These are phyloP conservation scores for Xylogone sp. DNA, from an alignment of 2,329 filamentous ascomycete species.

Conservation along the genomic window DNA sequence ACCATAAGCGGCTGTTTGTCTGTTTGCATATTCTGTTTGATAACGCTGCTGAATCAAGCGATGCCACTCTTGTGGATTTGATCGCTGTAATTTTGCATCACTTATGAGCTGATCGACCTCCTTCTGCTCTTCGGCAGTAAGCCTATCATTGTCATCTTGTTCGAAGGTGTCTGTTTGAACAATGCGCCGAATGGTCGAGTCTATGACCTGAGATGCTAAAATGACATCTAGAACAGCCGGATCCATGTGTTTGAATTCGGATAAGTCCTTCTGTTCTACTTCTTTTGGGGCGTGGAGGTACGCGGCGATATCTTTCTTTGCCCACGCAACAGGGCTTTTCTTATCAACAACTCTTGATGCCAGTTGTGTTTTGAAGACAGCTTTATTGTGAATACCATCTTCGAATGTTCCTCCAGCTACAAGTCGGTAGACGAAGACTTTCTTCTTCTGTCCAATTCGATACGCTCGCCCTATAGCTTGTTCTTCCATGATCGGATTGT, in stretches of 20 bases:
- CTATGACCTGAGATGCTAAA: conserved; percentile 45
- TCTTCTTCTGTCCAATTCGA: conserved; percentile 76
- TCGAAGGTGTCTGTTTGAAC: conserved; percentile 70
- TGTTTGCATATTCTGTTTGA: neutral
- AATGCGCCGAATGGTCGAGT: conserved; percentile 49
- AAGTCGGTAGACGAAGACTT: conserved; percentile 82
- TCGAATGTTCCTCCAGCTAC: conserved; percentile 77
- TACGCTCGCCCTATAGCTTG: conserved; percentile 86
- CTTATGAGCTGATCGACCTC: conserved; percentile 46
- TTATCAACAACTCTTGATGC: conserved; percentile 79
- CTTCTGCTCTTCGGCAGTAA: conserved; percentile 58
- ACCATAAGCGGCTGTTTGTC: neutral
- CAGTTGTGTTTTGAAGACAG: conserved; percentile 80
- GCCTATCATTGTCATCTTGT: conserved; percentile 59
- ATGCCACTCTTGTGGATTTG: conserved; percentile 17
- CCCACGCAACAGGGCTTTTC: conserved; percentile 68
- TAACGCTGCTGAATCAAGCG: conserved; percentile 1
- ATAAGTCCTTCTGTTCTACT: conserved; percentile 47
- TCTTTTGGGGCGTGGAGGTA: conserved; percentile 57
- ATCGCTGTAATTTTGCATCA: conserved; percentile 26
- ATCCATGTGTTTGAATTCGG: conserved; percentile 55
- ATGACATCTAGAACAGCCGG: conserved; percentile 56
- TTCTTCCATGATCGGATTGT: conserved; percentile 77
- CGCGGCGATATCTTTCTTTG: conserved; percentile 48
- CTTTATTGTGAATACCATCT: conserved; percentile 65